Evolutionary conservation across 2,329 filamentous ascomycete species (phyloP).

Genomic region (Cladosporium sp.): DNA sequence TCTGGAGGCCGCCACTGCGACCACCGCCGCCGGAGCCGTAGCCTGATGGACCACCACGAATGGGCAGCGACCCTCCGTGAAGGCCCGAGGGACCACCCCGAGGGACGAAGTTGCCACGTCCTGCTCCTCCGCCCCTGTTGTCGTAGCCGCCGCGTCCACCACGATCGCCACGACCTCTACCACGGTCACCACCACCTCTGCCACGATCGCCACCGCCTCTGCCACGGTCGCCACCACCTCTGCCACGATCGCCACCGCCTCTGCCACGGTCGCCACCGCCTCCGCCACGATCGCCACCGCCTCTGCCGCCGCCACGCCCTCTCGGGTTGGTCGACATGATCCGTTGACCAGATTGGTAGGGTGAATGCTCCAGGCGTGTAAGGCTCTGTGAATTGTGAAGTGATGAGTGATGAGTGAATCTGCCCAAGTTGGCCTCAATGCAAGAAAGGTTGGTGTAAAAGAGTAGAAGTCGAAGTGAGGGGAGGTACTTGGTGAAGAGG

Average conservation of each 20-base stretch:
- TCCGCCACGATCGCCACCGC: constrained; percentile 32
- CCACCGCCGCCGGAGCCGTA: constrained; percentile 23
- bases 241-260: constrained; percentile 32
- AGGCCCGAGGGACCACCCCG: constrained; percentile 21
- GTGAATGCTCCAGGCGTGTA: background rate
- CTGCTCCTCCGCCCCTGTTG: constrained; percentile 28
- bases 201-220: constrained; percentile 29
- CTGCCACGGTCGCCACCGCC: constrained; percentile 32
- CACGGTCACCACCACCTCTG: constrained; percentile 31
- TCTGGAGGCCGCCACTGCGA: constrained; percentile 23
- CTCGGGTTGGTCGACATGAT: constrained; percentile 8
- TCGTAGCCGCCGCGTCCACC: constrained; percentile 33
- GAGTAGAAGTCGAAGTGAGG: background rate
- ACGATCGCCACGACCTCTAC: constrained; percentile 33
- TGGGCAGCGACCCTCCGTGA: constrained; percentile 15
- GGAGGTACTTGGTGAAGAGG: background rate
- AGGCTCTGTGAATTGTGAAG: background rate
- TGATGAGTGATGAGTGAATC: background rate
- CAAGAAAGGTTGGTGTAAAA: too few species aligned
- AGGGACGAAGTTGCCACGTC: constrained; percentile 25
- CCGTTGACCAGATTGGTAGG: background rate
- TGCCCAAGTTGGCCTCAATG: background rate
- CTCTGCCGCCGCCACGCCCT: constrained; percentile 21
- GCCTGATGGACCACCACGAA: background rate
- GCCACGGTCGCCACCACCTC: constrained; percentile 29